Evolutionary conservation across 352 stramenopile species (phyloP), one percentile per base, ranked within the genome.

Genomic region (Lagenidium sp.): DNA sequence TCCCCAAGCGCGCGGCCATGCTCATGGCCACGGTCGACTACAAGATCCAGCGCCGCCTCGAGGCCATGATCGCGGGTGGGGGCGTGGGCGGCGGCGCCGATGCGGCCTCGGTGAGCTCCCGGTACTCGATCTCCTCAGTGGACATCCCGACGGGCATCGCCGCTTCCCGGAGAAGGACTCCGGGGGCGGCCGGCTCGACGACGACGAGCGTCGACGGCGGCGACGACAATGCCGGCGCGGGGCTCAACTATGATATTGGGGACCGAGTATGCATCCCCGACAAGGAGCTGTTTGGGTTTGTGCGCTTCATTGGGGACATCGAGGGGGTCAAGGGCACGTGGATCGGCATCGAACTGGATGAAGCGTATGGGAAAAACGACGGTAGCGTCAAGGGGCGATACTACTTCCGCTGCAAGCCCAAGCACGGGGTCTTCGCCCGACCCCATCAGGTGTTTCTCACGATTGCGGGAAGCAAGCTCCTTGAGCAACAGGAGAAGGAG

Each of bases 201-300:
- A 40, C 55, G 2, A 47, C 41, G 5, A 55, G 53, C 20, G 62
- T 55, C 43, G 64, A 58, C n/a, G 80, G 68, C 30, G 61, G 80
- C 11, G 73, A 86, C 41, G 73, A 79, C 11, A 68, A 68, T 20
- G 44, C 10, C 8, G 44, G 25, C 28, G 15, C 28, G 28, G 15
- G 8, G 6, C 63, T 72, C 13, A 76, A 63, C 43, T 49, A 82
- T 38, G 68, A 86, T 32, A 31, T 88, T 1, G 77, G 75, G 3
- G 77, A 89, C 24, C 77, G 80, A 22, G 80, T 92, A 4, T 89
- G 76, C 48, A 85, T 92, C n/a, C 75, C 77, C 1, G 80, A 89
- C 36, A 86, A 86, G 44, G 80, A 92, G 41, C 37, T 90, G 1
- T 92, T 92, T 39, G 80, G 80, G 1, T 80, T 80, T 44, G 80